Percentiles rank a stretch among this genome's conserved stretches.
phyloP scores from a whole-genome alignment of 192 early-diverging fungal species.

The Pilaira anomala region DNA sequence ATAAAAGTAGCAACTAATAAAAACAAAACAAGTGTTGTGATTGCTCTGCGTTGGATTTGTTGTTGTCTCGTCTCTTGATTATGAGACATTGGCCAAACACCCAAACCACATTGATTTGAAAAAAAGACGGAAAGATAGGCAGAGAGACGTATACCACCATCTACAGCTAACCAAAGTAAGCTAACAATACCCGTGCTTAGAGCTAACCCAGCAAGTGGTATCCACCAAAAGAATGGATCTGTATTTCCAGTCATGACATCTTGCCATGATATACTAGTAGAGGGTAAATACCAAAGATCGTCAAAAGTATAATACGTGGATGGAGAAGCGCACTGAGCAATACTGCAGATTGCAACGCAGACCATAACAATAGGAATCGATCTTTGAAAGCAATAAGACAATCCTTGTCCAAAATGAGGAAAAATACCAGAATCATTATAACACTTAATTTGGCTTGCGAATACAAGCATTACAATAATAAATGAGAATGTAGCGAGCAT shows the following conservation, averaged over 20 bases:
- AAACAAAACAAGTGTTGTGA: constrained; percentile 46
- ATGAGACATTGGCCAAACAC: constrained; percentile 15
- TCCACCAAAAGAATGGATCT: constrained; percentile 54
- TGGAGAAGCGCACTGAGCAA: constrained; percentile 36
- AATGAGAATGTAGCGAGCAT: constrained; percentile 65
- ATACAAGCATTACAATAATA: constrained; percentile 55
- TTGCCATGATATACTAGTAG: constrained; percentile 26
- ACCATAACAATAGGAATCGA: constrained; percentile 36
- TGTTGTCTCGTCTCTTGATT: constrained; percentile 30
- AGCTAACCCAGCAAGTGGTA: constrained; percentile 42
- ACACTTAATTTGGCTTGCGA: constrained; percentile 44
- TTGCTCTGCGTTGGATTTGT: constrained; percentile 41
- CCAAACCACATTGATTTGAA: not conserved
- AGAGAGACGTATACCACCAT: not conserved
- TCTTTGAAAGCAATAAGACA: constrained; percentile 32
- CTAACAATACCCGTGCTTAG: constrained; percentile 43
- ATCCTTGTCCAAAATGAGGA: constrained; percentile 39
- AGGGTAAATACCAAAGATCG: constrained; percentile 22
- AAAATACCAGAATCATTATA: constrained; percentile 37
- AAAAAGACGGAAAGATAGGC: not conserved
- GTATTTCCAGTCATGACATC: constrained; percentile 47
- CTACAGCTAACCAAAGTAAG: constrained; percentile 14
- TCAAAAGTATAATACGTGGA: constrained; percentile 15
- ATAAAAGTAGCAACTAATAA: constrained; percentile 57
- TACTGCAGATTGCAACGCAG: constrained; percentile 29